Base-by-base conservation (phyloP, 257 asterid genomes). In the Solanum sejunctum region DNA sequence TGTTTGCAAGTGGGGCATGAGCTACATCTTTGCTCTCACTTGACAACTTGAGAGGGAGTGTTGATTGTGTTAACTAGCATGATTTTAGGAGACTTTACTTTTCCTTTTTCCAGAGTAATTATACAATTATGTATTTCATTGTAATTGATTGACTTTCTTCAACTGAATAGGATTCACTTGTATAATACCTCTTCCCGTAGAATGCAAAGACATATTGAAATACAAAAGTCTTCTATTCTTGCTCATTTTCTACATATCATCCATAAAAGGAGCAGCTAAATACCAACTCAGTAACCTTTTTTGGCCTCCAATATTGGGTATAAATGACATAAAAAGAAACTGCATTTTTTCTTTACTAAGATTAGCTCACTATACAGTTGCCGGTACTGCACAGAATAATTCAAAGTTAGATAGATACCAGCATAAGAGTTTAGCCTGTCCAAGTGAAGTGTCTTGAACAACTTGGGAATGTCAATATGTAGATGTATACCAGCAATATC, bases 401-500 rank as follows among this genome's bases (percentile, higher is more conserved):
- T 49, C n/a, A 8, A 77, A 77, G 61, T 17, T 51, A 9, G 82
- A 77, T 49, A 77, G 63, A 77, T 88, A 96, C 99, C 99, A 85
- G 98, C 97, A 88, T 90, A 91, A 57, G 97, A 92, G 88, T 93
- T 96, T 87, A 95, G 90, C 90, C 85, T 89, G 88, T 95, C 98
- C 91, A 95, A 87, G 87, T 90, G 96, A 84, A 95, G 89, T 75
- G 92, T 86, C 88, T 87, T 93, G 43, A 96, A 95, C 93, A 96
- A 94, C 92, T 91, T 92, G 54, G 97, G 98, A 87, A 95, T 86
- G 87, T 96, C 97, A 82, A 96, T 92, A 88, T 93, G 89, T 93
- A 96, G 89, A 91, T 96, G 91, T 87, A 96, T 93, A 81, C 99
- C 99, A 82, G 99, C 92, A 88, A 96, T 91, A 86, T 93, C 98